Evolutionary conservation across 345 rosid species (phyloP).

Genomic region (Brassica napus): DNA sequence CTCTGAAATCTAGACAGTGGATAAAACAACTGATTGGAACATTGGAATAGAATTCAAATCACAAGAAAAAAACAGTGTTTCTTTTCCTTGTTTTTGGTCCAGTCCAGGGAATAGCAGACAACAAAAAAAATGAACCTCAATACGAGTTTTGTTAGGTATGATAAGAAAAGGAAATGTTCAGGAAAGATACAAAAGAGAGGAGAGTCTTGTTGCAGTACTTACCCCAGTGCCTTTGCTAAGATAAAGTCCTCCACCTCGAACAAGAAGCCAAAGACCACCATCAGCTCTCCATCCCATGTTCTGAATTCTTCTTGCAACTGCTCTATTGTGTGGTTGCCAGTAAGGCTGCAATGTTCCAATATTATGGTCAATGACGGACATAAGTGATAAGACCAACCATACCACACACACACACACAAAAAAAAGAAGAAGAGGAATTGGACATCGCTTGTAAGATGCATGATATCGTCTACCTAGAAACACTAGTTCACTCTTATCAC

Average conservation of each 20-base stretch:
- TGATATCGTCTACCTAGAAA: not conserved
- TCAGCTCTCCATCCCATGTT: conserved; percentile 99
- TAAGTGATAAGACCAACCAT: conserved; percentile 3
- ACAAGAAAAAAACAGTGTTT: not conserved
- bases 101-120: not conserved
- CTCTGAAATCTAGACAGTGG: conserved; percentile 57
- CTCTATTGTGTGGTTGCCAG: conserved; percentile 99
- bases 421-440: not conserved
- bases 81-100: not conserved
- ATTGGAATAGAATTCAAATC: not conserved
- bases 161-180: not conserved
- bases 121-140: not conserved
- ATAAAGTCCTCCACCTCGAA: conserved; percentile 96
- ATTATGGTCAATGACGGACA: conserved; percentile 1
- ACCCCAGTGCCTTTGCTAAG: conserved; percentile 97
- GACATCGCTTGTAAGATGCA: not conserved
- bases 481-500: not conserved
- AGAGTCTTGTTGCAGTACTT: conserved; percentile 29
- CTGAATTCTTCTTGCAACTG: conserved; percentile 92
- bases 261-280: conserved; percentile 99
- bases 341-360: conserved; percentile 54
- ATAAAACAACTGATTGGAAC: not conserved
- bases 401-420: not conserved
- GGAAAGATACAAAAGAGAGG: not conserved
- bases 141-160: not conserved